These are phyloP conservation scores for Umbellularia californica DNA, from an alignment of 164 flowering plant species.

Conservation along the genomic window DNA sequence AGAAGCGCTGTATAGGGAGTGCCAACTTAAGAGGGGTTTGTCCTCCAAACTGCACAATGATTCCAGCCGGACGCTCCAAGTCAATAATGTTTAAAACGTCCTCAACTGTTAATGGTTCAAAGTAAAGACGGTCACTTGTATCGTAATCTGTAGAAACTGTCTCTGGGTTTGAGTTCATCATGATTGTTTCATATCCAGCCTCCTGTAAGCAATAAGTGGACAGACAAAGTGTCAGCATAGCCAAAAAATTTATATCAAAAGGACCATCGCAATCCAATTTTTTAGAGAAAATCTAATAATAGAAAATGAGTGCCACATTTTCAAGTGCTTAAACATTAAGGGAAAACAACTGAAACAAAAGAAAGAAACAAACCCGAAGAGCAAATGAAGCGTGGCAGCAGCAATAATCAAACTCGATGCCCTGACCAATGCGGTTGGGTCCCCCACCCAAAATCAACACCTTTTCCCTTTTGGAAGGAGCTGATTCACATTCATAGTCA, in stretches of 20 bases:
- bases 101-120: conserved; percentile 93
- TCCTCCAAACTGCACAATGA: conserved; percentile 90
- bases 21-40: conserved; percentile 85
- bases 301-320: not conserved
- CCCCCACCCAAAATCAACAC: conserved; percentile 97
- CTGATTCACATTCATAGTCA: conserved; percentile 88
- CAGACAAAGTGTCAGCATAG: not conserved
- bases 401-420: conserved; percentile 97
- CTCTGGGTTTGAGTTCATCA: conserved; percentile 98
- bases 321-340: not conserved
- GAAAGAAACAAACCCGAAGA: conserved; percentile 66
- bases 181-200: conserved; percentile 90
- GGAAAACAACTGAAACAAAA: not conserved
- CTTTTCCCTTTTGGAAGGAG: conserved; percentile 77
- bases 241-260: not conserved
- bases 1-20: conserved; percentile 67
- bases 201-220: conserved; percentile 30
- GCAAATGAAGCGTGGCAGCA: conserved; percentile 98
- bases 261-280: not conserved
- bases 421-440: conserved; percentile 97
- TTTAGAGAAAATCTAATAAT: not conserved
- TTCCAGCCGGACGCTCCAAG: conserved; percentile 87
- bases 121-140: conserved; percentile 94
- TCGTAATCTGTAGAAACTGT: conserved; percentile 98
- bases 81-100: conserved; percentile 83